Base-by-base conservation (phyloP, 2,329 filamentous ascomycete species). In the Ramichloridium luteum region DNA sequence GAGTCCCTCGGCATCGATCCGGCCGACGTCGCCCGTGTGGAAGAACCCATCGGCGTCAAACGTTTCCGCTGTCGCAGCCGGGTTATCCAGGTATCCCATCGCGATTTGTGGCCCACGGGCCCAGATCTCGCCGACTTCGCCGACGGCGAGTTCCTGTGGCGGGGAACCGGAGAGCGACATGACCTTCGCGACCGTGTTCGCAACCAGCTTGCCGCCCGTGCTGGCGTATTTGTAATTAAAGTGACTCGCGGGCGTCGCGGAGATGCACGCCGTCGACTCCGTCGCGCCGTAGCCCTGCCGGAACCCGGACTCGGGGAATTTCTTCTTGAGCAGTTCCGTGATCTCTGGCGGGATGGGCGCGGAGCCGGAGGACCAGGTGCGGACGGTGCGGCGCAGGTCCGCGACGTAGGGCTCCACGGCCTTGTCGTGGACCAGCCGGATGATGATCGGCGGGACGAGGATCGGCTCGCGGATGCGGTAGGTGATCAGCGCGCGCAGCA, bases 251-350 rank as follows among this genome's bases (percentile, higher is more conserved):
- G 74, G 70, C 31, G 77, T 73, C 2, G 67, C 62, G 0, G 72
- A 74, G 34, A 80, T 74, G 42, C 71, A 77, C 1, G 61, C 65
- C 44, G 71, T 78, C 1, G 63, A 68, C 50, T 78, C 75, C 0
- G 74, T 80, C 65, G 79, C 77, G n/a, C 75, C 75, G 43, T 77
- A 79, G 1, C 72, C 73, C 46, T 77, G 74, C 43, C 72, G 72
- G 51, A 78, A 74, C 0, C 71, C 71, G 0, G 67, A 72, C 1
- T 61, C 50, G 0, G 73, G 74, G 41, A 76, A 77, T 29, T 61
- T 64, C 29, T 59, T 54, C 27, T 68, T 54, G 6, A 78, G 54
- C 22, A 65, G 58, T 12, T 65, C 58, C 13, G 77, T 61, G 32
- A 79, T 67, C 45, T 77, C 68, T 1, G 59, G 57, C 0, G 61